Evolutionary conservation across 2,329 filamentous ascomycete species (phyloP), one percentile per base, ranked within the genome.

Genomic region (Penicillium sp.): DNA sequence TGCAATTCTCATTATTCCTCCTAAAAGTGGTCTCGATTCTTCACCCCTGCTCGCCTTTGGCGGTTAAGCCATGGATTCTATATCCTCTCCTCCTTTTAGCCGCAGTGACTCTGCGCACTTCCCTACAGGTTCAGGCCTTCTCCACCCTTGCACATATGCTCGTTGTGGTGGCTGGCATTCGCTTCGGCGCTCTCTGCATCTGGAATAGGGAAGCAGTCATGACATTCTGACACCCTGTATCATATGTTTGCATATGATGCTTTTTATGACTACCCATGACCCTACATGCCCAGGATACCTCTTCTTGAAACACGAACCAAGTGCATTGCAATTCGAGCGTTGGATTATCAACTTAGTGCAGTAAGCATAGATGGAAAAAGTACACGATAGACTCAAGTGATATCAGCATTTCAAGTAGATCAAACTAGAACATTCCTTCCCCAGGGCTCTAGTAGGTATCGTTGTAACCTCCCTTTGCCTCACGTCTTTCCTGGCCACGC

Each of bases 41-140:
- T 2, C 76, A 79, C 41, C 80, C 85, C 0, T 95, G 90, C 66
- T 82, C 82, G 65, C 89, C 89, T 0, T 83, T 84, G 49, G 82
- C 83, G 38, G 77, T 81, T n/a, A 84, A 79, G 39, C 74, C 81
- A 6, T 80, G 80, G 66, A 70, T 90, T 4, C 76, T 82, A 4
- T 83, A 86, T 57, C 82, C 86, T 3, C 72, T 95, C 1, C 71
- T 95, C 4, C 69, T 79, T 3, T 67, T 92, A 6, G 89, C 88
- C 7, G 81, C 80, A 1, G 59, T 89, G 10, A 88, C 91, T 55
- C 68, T 81, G 13, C 54, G 72, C 9, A 52, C 56, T 0, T 67
- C 68, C 10, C 44, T 70, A 40, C 58, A 59, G 35, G 51, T 68
- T 9, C 76, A 76, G 42, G 31, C 71, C 3, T 25, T 74, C 13